Conservation (phyloP, 75 land plant species). For the Cunninghamia lanceolata region DNA sequence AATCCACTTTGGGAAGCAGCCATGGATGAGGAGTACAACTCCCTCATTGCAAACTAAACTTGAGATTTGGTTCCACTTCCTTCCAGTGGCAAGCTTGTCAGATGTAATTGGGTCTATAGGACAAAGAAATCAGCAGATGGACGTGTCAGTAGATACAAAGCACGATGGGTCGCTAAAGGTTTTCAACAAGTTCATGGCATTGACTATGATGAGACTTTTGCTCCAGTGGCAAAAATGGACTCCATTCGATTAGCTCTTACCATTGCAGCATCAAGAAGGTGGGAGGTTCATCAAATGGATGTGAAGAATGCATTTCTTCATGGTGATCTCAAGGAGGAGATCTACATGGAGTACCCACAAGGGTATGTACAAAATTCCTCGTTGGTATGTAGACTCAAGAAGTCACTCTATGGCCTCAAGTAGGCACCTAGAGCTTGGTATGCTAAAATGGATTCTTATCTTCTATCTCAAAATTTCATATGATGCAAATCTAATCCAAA, state of each 20-base stretch:
- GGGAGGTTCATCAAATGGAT: slow-evolving; percentile 20
- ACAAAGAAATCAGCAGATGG: slow-evolving; percentile 8
- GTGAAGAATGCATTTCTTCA: slow-evolving; percentile 25
- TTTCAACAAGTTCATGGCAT: slow-evolving; percentile 17
- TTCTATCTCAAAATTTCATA: too few relatives aligned
- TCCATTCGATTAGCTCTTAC: slow-evolving; percentile 11
- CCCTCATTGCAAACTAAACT: too few relatives aligned
- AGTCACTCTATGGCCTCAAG: slow-evolving; percentile 8
- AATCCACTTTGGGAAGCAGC: not conserved
- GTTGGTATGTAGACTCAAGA: not conserved
- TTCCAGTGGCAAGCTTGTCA: too few relatives aligned
- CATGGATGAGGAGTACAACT: too few relatives aligned
- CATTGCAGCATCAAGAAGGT: slow-evolving; percentile 9
- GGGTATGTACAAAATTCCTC: not conserved
- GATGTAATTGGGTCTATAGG: slow-evolving; percentile 13
- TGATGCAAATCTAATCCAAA: too few relatives aligned
- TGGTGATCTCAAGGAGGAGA: slow-evolving; percentile 17
- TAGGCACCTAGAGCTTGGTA: too few relatives aligned
- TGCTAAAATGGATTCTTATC: too few relatives aligned
- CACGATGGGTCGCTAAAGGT: slow-evolving; percentile 13
- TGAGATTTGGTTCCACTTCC: too few relatives aligned
- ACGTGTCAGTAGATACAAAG: slow-evolving; percentile 15
- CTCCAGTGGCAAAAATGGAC: too few relatives aligned
- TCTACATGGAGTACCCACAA: slow-evolving; percentile 12
- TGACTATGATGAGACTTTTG: too few relatives aligned